Conservation (phyloP, 129 eudicot genomes). For the Helianthus tuberosus region DNA sequence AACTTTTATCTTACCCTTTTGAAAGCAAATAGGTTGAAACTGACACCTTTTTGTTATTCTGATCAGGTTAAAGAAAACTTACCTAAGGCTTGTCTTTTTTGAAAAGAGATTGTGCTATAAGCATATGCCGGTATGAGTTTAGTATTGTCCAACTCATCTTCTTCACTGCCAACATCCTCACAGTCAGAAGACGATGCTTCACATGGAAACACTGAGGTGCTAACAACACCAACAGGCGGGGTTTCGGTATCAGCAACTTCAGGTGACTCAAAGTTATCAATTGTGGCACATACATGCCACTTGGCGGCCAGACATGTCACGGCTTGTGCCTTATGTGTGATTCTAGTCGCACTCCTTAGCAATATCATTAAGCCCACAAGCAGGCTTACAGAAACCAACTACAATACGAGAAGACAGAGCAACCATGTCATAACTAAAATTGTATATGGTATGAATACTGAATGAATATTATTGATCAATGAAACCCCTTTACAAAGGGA, state of each 20-base stretch:
- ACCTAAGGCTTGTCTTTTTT: conserved; percentile 96
- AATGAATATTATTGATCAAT: too few species aligned
- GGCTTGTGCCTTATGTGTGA: conserved; percentile 87
- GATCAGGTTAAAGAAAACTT: conserved; percentile 11
- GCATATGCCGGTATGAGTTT: conserved; percentile 70
- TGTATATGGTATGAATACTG: too few species aligned
- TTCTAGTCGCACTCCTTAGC: conserved; percentile 84
- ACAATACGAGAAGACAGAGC: conserved; percentile 24
- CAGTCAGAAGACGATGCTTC: conserved; percentile 60
- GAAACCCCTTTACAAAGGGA: too few species aligned
- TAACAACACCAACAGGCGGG: conserved; percentile 35
- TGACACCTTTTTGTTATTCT: background rate
- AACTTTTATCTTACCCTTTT: background rate
- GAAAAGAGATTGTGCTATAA: conserved; percentile 76
- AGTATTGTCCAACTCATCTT: conserved; percentile 78
- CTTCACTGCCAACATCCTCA: conserved; percentile 85
- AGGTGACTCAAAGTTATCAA: conserved; percentile 60
- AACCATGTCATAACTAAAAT: background rate
- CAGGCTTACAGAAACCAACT: conserved; percentile 80
- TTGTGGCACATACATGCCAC: conserved; percentile 94
- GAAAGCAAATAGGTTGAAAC: background rate
- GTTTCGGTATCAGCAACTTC: conserved; percentile 72
- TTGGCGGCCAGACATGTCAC: conserved; percentile 85
- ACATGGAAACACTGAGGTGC: conserved; percentile 33
- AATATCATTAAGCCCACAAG: conserved; percentile 80